Conservation (phyloP, 2,329 filamentous ascomycete genomes). For the Lecanosticta acicola region DNA sequence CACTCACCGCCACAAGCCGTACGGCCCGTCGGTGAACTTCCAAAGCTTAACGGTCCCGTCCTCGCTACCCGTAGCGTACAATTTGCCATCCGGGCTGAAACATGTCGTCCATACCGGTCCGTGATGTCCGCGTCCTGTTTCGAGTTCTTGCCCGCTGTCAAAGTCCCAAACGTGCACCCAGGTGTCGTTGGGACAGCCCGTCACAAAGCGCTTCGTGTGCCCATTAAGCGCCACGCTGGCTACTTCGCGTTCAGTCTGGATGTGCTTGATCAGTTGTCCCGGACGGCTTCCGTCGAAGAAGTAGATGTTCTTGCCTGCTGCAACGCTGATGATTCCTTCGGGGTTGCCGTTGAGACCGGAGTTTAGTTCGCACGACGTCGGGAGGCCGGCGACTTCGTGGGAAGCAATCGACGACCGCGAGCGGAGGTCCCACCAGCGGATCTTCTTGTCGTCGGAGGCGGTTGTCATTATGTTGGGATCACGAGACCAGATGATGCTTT, state of each 20-base stretch:
- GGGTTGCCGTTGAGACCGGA: conserved; percentile 57
- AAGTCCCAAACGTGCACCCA: conserved; percentile 95
- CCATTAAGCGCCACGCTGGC: conserved; percentile 86
- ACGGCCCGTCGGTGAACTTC: conserved; percentile 61
- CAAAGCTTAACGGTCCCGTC: conserved; percentile 95
- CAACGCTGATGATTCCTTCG: conserved; percentile 72
- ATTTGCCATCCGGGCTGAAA: conserved; percentile 90
- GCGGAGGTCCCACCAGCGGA: conserved; percentile 91
- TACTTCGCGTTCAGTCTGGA: conserved; percentile 75
- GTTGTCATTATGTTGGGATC: conserved; percentile 82
- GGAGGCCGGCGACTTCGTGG: conserved; percentile 72
- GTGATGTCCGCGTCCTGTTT: conserved; percentile 94
- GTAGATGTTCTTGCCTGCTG: conserved; percentile 89
- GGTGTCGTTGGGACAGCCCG: conserved; percentile 84
- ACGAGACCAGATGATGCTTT: conserved; percentile 85
- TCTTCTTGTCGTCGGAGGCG: conserved; percentile 80
- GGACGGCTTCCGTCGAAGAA: conserved; percentile 78
- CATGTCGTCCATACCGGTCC: conserved; percentile 94
- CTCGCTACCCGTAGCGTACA: conserved; percentile 94
- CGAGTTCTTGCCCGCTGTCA: conserved; percentile 75
- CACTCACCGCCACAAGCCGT: conserved; percentile 58
- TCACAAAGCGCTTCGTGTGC: conserved; percentile 74
- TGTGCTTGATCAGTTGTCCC: conserved; percentile 67
- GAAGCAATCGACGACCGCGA: conserved; percentile 69
- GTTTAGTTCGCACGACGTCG: conserved; percentile 88